These are phyloP conservation scores for Casaregolazyma lundiana DNA, from an alignment of 1,139 yeast species.

Conservation along the genomic window DNA sequence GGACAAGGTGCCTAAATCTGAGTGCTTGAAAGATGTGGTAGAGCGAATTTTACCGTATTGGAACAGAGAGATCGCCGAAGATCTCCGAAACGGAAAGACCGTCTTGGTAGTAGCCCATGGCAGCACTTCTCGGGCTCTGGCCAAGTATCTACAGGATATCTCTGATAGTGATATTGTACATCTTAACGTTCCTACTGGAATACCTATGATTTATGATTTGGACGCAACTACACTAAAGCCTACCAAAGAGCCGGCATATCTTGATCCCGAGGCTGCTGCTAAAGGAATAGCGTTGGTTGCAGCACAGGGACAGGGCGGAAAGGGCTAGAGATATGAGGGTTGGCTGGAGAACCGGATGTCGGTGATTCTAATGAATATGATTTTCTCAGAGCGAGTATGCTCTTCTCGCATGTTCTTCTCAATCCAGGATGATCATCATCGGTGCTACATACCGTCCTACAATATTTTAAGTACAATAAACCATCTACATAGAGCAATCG, in stretches of 20 bases:
- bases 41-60: slow-evolving; percentile 98
- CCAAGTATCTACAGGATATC: slow-evolving; percentile 91
- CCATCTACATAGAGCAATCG: no score
- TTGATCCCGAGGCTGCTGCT: slow-evolving; percentile 99
- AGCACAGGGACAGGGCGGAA: slow-evolving; percentile 71
- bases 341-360: not conserved
- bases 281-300: slow-evolving; percentile 99
- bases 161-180: slow-evolving; percentile 91
- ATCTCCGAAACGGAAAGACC: slow-evolving; percentile 80
- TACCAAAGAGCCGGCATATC: slow-evolving; percentile 89
- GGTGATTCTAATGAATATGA: no score
- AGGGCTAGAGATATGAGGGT: not conserved
- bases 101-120: slow-evolving; percentile 97
- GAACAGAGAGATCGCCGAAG: slow-evolving; percentile 88
- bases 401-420: no score
- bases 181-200: slow-evolving; percentile 97
- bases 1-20: slow-evolving; percentile 84
- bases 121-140: slow-evolving; percentile 95
- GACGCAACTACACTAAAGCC: slow-evolving; percentile 76
- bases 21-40: slow-evolving; percentile 89
- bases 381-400: no score
- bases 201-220: slow-evolving; percentile 95
- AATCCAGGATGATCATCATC: no score
- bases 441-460: no score
- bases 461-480: not conserved